phyloP scores from a whole-genome alignment of 805 yeast genomes.

The Pichia gijzeniarum region DNA sequence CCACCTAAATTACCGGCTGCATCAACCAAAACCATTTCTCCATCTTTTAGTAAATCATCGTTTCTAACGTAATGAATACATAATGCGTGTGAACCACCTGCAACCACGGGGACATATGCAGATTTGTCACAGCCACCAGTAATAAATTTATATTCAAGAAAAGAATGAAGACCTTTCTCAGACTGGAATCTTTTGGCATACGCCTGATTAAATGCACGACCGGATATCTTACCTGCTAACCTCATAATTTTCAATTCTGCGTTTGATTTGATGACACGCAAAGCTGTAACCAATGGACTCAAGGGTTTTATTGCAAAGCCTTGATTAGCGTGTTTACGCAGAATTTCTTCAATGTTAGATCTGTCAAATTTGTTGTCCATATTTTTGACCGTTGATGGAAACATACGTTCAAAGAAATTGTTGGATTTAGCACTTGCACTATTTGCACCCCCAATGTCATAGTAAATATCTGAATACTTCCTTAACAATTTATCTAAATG shows the following conservation, averaged over 20 bases:
- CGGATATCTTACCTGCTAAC: conserved; percentile 74
- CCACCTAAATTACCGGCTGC: conserved; percentile 95
- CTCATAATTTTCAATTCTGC: conserved; percentile 77
- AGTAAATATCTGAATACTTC: conserved; percentile 46
- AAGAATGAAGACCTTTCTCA: conserved; percentile 76
- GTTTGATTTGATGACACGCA: conserved; percentile 68
- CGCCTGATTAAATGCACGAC: conserved; percentile 79
- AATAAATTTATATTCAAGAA: conserved; percentile 73
- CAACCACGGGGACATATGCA: conserved; percentile 95
- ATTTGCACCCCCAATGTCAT: conserved; percentile 35
- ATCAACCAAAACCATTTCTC: conserved; percentile 80
- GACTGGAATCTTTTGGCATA: conserved; percentile 57
- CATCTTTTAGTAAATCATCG: conserved; percentile 69
- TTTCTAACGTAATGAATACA: conserved; percentile 93
- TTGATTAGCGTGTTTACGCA: conserved; percentile 19
- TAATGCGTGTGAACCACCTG: conserved; percentile 84
- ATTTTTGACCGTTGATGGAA: conserved; percentile 14
- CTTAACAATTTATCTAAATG: conserved; percentile 43
- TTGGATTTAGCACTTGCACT: conserved; percentile 8
- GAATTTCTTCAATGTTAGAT: conserved; percentile 15
- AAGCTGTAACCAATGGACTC: conserved; percentile 35
- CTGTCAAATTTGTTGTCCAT: conserved; percentile 14
- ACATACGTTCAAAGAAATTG: conserved; percentile 14
- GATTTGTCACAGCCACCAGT: conserved; percentile 83
- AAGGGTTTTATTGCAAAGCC: conserved; percentile 34